Evolutionary conservation across 2,329 filamentous ascomycete genomes (phyloP), one percentile per base, ranked within the genome.

Genomic region (Cercospora sp.): DNA sequence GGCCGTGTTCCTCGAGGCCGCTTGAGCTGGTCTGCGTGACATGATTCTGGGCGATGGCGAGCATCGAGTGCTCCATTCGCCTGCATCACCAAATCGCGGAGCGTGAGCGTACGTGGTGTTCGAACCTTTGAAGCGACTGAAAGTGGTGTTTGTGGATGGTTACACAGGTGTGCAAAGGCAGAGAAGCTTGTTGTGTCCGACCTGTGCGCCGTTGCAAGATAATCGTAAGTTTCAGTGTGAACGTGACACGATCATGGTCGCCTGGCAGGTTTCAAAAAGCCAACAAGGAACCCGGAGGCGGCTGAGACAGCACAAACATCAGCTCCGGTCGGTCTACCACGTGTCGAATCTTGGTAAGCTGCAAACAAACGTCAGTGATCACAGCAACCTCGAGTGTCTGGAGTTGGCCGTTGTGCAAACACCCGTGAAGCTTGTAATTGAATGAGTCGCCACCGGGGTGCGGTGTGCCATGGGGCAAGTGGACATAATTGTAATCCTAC

Each of bases 1-100:
- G 55, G 55, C n/a, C 65, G 64, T 16, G 62, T 63, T 23, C 69
- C 67, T 33, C 62, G 62, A 36, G 62, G 53, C n/a, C 23, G 36
- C 36, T 64, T 64, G 31, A 39, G 33, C 26, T 6, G 3, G 9
- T 58, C 30, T 18, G 53, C 4, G 6, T n/a, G 62, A 36, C 62
- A 39, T 42, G 33, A 45, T 26, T 64, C 33, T 16, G 36, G 16
- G 36, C 60, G 60, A 48, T 62, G 60, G 10, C 60, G 23, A 62
- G 60, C 60, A 62, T 62, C 60, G 39, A 42, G 28, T 51, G 23
- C 42, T 48, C 42, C 36, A 51, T 51, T 13, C 60, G 36, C 36
- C 33, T 45, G 60, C 60, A 62, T 62, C 10, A 30, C 39, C 26
- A 18, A n/a, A 23, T 30, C 30, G 60, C 23, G 23, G 12, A 30